These are phyloP conservation scores for Yarrowia sp. DNA, from an alignment of 805 yeast species.

Conservation along the genomic window DNA sequence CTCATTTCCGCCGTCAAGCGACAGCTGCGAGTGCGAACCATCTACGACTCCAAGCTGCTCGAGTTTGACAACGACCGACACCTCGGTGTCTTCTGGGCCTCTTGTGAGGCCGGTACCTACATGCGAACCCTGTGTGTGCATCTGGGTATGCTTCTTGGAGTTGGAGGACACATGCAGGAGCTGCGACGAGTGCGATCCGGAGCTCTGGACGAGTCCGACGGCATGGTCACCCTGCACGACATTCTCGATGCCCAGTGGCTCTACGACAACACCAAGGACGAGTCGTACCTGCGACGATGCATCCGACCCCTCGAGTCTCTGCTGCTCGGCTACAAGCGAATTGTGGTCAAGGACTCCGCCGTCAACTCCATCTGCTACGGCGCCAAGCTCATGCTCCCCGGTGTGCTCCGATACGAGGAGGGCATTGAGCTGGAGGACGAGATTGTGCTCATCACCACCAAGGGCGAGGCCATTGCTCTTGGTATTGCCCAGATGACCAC, in stretches of 20 bases:
- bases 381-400: slow-evolving; percentile 98
- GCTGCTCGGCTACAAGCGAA: slow-evolving; percentile 93
- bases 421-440: slow-evolving; percentile 97
- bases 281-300: slow-evolving; percentile 89
- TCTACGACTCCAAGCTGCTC: slow-evolving; percentile 92
- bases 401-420: slow-evolving; percentile 94
- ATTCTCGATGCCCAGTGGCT: slow-evolving; percentile 98
- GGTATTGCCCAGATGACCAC: slow-evolving; percentile 99
- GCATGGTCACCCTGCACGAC: slow-evolving; percentile 94
- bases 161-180: slow-evolving; percentile 99
- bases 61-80: slow-evolving; percentile 98
- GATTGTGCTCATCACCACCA: slow-evolving; percentile 96
- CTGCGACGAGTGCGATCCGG: slow-evolving; percentile 99
- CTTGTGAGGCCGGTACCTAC: slow-evolving; percentile 99
- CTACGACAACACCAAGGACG: slow-evolving; percentile 96
- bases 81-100: slow-evolving; percentile 98
- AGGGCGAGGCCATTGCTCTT: slow-evolving; percentile 99
- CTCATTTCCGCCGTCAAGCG: slow-evolving; percentile 98
- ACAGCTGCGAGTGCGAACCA: slow-evolving; percentile 97
- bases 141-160: slow-evolving; percentile 96
- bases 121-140: slow-evolving; percentile 99
- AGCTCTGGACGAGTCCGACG: slow-evolving; percentile 88
- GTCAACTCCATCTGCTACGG: slow-evolving; percentile 99
- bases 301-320: slow-evolving; percentile 94
- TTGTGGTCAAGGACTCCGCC: slow-evolving; percentile 93